phyloP scores from a whole-genome alignment of 352 stramenopile genomes.

The Poterioochromonas sp. region DNA sequence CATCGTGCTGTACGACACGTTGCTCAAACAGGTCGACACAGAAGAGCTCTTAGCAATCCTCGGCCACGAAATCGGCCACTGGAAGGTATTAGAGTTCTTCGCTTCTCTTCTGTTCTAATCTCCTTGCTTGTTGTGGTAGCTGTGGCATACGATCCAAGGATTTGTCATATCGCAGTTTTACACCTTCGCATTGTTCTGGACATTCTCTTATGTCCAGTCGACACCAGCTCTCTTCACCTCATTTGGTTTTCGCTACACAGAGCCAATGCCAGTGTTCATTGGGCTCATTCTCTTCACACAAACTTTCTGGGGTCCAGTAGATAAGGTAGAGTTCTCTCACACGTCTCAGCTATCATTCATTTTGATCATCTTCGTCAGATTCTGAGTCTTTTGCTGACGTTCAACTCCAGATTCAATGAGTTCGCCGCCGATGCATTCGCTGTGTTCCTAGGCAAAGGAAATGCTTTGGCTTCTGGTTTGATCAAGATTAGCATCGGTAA shows the following conservation, averaged over 20 bases:
- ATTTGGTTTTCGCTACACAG: slow-evolving; percentile 32
- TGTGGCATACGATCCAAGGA: slow-evolving; percentile 81
- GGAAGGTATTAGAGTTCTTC: slow-evolving; percentile 52
- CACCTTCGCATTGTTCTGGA: slow-evolving; percentile 60
- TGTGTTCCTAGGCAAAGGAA: slow-evolving; percentile 73
- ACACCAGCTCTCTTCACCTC: slow-evolving; percentile 40
- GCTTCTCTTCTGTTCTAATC: background rate
- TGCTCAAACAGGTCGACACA: slow-evolving; percentile 75
- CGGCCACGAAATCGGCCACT: slow-evolving; percentile 90
- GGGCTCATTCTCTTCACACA: slow-evolving; percentile 58
- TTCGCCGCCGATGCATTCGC: slow-evolving; percentile 79
- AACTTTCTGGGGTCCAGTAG: slow-evolving; percentile 59
- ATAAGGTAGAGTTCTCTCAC: slow-evolving; percentile 39
- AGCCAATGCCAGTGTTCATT: slow-evolving; percentile 58
- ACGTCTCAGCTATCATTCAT: background rate
- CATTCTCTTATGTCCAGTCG: slow-evolving; percentile 56
- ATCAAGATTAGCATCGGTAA: slow-evolving; percentile 81
- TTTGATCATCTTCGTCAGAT: slow-evolving; percentile 31
- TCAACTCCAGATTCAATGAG: slow-evolving; percentile 36
- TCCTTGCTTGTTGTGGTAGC: slow-evolving; percentile 33
- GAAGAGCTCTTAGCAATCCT: slow-evolving; percentile 91
- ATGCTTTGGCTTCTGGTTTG: slow-evolving; percentile 80
- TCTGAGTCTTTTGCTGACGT: slow-evolving; percentile 59
- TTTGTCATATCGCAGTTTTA: slow-evolving; percentile 85
- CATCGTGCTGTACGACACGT: slow-evolving; percentile 92